Evolutionary conservation across 306 rosid genomes (phyloP).

Genomic region (Pterocarpus santalinus): DNA sequence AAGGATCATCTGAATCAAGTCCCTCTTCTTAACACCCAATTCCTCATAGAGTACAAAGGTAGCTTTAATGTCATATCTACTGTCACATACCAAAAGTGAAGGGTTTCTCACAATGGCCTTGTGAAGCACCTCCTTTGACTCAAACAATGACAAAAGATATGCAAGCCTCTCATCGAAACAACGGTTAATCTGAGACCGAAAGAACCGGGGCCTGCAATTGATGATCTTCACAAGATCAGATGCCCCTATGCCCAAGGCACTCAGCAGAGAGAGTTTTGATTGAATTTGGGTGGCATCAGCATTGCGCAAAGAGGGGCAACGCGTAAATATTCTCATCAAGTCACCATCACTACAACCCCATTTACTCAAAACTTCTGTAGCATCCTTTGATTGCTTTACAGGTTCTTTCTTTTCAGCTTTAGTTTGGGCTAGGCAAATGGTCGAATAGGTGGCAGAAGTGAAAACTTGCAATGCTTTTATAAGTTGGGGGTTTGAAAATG

Average conservation of each 20-base stretch:
- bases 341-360: slow-evolving; percentile 79
- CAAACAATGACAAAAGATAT: slow-evolving; percentile 64
- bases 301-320: slow-evolving; percentile 57
- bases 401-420: slow-evolving; percentile 40
- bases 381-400: slow-evolving; percentile 34
- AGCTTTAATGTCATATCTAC: slow-evolving; percentile 52
- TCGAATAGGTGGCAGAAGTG: slow-evolving; percentile 65
- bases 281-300: slow-evolving; percentile 55
- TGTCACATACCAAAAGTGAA: slow-evolving; percentile 61
- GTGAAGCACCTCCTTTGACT: slow-evolving; percentile 63
- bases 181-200: slow-evolving; percentile 47
- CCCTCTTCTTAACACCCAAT: slow-evolving; percentile 66
- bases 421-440: slow-evolving; percentile 50
- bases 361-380: slow-evolving; percentile 58
- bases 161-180: slow-evolving; percentile 64
- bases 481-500: not conserved
- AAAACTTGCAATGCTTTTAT: slow-evolving; percentile 37
- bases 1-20: slow-evolving; percentile 67
- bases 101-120: slow-evolving; percentile 81
- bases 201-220: slow-evolving; percentile 69
- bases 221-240: slow-evolving; percentile 72
- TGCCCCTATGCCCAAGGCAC: slow-evolving; percentile 59
- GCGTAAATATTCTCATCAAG: slow-evolving; percentile 51
- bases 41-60: slow-evolving; percentile 57
- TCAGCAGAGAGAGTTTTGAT: slow-evolving; percentile 58